Evolutionary conservation across 371 early-diverging fungal species (phyloP), one percentile per base, ranked within the genome.

Genomic region (Circinella minor): DNA sequence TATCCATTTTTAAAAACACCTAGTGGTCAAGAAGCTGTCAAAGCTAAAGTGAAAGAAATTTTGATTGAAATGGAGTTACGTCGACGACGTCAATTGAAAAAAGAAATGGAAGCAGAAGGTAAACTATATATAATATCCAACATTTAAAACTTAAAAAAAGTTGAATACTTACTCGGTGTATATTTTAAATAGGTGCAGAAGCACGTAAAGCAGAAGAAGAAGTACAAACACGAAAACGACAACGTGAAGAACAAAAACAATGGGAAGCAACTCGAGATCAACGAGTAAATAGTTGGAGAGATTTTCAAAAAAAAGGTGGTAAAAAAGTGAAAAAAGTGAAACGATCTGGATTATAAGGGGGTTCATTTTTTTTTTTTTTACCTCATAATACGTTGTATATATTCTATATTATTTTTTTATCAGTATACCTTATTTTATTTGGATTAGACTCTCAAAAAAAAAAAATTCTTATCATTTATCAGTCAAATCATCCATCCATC

Each of bases 41-140:
- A 79, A 60, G 77, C 86, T 55, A 87, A 88, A 65, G 80, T 88
- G 37, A 86, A 86, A 67, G 85, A 88, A n/a, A 77, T 89, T 18
- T 70, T 93, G 63, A 84, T 85, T 48, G 92, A 92, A 48, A 83
- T 86, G 69, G 89, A 89, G 71, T 69, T 86, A 60, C 85, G 93
- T 49, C 85, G 88, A 65, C 78, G 87, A 55, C 80, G 89, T 65
- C 78, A 86, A 69, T 70, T 89, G 65, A 91, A 90, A 71, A 84
- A 87, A 71, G 90, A 89, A 76, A 81, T 91, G 88, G 92, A 91
- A 39, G 88, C 86, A 10, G 90, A 93, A 80, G 91, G 89, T 39
- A 79, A 39, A 27, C 27, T 27, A 27, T 27, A 27, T 1, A 27
- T 27, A 27, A 1, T 1, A 27, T 27, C 27, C 27, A 27, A 2